These are phyloP conservation scores for Dentipellis sp. DNA, from an alignment of 768 basidiomycete species.

Conservation along the genomic window DNA sequence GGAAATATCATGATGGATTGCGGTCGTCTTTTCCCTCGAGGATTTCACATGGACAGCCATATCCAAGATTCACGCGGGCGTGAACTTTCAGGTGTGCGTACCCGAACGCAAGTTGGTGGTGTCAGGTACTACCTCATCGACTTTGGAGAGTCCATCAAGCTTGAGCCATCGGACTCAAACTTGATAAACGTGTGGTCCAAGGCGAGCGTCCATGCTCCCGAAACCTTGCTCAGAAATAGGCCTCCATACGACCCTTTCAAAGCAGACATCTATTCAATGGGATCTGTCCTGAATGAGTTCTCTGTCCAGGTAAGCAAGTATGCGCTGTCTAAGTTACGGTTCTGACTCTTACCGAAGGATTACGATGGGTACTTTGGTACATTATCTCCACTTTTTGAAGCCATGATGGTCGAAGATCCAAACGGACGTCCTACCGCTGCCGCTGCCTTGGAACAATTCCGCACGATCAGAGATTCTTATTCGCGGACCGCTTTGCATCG, in stretches of 20 bases:
- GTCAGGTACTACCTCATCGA: neutral
- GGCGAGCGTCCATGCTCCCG: neutral
- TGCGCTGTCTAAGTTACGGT: neutral
- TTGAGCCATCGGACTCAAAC: neutral
- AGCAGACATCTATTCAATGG: neutral
- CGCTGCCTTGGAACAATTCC: neutral
- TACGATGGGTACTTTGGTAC: neutral
- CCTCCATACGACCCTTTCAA: neutral
- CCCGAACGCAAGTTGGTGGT: neutral
- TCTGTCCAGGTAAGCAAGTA: neutral
- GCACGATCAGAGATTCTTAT: neutral
- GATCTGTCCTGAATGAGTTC: neutral
- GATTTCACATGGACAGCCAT: neutral
- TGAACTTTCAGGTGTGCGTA: neutral
- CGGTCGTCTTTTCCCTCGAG: neutral
- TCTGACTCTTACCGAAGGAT: neutral
- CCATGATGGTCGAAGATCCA: neutral
- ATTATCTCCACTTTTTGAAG: neutral
- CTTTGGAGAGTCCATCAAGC: neutral
- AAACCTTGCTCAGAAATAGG: neutral
- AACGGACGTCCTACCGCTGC: neutral
- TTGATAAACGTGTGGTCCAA: neutral
- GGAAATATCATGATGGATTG: neutral
- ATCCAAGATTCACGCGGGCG: neutral
- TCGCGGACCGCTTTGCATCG: neutral